Percentiles rank a stretch among this genome's conserved stretches.
These are phyloP conservation scores for Phytophthora tubulina DNA, from an alignment of 352 stramenopile genomes.

Conservation along the genomic window DNA sequence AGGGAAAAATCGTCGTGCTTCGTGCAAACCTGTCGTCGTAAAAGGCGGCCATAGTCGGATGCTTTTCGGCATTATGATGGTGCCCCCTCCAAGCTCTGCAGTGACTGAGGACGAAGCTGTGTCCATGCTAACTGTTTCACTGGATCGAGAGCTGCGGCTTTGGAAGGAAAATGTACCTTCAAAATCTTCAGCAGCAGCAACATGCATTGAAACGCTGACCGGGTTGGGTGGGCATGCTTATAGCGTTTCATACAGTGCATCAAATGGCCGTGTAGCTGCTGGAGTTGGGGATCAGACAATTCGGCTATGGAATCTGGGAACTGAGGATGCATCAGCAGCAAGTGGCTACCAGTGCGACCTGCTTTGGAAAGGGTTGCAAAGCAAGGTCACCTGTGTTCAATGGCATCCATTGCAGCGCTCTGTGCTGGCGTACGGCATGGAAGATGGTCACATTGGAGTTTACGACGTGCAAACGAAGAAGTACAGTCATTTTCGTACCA, in stretches of 20 bases:
- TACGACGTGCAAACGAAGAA: slow-evolving; percentile 70
- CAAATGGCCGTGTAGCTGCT: slow-evolving; percentile 46
- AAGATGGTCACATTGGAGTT: slow-evolving; percentile 70
- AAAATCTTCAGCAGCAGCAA: slow-evolving; percentile 28
- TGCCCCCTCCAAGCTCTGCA: not conserved
- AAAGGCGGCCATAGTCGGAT: slow-evolving; percentile 75
- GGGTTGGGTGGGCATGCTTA: slow-evolving; percentile 77
- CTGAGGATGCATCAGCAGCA: slow-evolving; percentile 15
- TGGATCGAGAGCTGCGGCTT: slow-evolving; percentile 75
- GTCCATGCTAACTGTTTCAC: slow-evolving; percentile 63
- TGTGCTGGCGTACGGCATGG: slow-evolving; percentile 74
- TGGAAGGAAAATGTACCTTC: slow-evolving; percentile 48
- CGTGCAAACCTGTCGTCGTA: slow-evolving; percentile 54
- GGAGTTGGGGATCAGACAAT: slow-evolving; percentile 83
- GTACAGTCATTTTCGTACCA: slow-evolving; percentile 57
- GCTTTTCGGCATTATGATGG: slow-evolving; percentile 70
- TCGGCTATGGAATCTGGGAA: slow-evolving; percentile 62
- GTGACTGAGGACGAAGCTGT: slow-evolving; percentile 9
- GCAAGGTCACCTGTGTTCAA: slow-evolving; percentile 72
- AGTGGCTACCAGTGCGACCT: slow-evolving; percentile 52
- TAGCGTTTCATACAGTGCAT: slow-evolving; percentile 50
- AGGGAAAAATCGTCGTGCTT: slow-evolving; percentile 25
- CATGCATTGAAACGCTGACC: slow-evolving; percentile 52
- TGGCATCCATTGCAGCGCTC: slow-evolving; percentile 70
- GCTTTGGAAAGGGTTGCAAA: slow-evolving; percentile 84